A percentile compares a stretch with the other conserved stretches of the same genome.
These are phyloP conservation scores for Salix purpurea DNA, from an alignment of 345 rosid genomes.

Conservation along the genomic window DNA sequence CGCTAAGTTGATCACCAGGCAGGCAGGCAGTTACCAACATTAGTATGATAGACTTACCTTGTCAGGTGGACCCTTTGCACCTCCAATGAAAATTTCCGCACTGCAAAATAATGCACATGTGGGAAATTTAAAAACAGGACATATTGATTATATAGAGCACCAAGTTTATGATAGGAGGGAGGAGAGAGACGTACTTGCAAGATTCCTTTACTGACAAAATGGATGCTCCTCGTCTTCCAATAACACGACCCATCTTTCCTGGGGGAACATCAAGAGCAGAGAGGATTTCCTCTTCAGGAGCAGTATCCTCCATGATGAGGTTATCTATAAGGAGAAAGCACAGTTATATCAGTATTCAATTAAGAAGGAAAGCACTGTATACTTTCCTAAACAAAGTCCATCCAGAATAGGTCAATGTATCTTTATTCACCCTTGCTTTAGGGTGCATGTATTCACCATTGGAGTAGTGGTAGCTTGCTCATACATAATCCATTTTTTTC, in stretches of 20 bases:
- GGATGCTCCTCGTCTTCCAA: conserved; percentile 81
- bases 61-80: conserved; percentile 84
- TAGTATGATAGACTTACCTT: conserved; percentile 49
- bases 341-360: conserved; percentile 5
- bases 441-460: background rate
- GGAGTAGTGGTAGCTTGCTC: background rate
- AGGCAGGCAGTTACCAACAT: background rate
- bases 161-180: background rate
- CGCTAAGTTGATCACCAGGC: background rate
- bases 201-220: conserved; percentile 75
- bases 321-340: conserved; percentile 39
- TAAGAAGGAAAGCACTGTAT: background rate
- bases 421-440: background rate
- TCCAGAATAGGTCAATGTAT: background rate
- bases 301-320: conserved; percentile 36
- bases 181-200: conserved; percentile 53
- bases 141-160: background rate
- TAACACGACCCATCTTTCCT: conserved; percentile 87
- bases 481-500: background rate
- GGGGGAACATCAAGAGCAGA: conserved; percentile 80
- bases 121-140: conserved; percentile 8
- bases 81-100: conserved; percentile 80
- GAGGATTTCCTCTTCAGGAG: conserved; percentile 70
- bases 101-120: conserved; percentile 35
- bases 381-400: background rate